These are phyloP conservation scores for Begonia loranthoides DNA, from an alignment of 306 rosid species.

Conservation along the genomic window DNA sequence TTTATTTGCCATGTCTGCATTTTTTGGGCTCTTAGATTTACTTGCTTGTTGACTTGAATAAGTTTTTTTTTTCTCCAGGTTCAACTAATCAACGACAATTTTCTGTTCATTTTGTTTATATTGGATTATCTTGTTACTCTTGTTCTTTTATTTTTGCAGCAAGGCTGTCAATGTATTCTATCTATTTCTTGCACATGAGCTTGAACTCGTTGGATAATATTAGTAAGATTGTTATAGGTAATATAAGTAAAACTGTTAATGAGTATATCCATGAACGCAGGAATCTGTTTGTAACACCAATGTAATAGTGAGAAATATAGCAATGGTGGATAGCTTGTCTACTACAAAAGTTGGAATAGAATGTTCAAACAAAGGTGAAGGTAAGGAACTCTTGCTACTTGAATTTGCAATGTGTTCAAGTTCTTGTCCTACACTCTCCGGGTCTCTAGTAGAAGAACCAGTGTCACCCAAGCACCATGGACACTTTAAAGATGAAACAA, in stretches of 20 bases:
- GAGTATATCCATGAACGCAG: slow-evolving; percentile 3
- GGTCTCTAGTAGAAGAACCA: slow-evolving; percentile 15
- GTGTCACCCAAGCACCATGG: neutral
- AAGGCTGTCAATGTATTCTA: neutral
- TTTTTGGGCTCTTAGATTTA: too few species aligned
- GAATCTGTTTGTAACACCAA: slow-evolving; percentile 2
- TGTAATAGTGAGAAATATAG: neutral
- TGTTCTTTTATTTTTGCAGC: neutral
- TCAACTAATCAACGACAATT: too few species aligned
- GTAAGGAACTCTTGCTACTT: slow-evolving; percentile 17
- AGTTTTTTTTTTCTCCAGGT: too few species aligned
- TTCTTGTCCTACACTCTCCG: slow-evolving; percentile 7
- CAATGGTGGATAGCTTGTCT: slow-evolving; percentile 14
- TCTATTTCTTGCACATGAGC: neutral
- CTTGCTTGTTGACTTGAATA: too few species aligned
- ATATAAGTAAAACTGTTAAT: neutral
- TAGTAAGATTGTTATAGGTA: neutral
- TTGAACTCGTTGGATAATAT: neutral
- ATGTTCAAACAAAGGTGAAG: slow-evolving; percentile 8
- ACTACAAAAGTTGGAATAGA: slow-evolving; percentile 10
- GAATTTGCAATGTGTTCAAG: slow-evolving; percentile 13
- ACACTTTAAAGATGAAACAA: slow-evolving; percentile 4
- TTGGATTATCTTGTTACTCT: neutral
- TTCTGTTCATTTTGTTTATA: neutral
- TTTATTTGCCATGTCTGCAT: too few species aligned